Evolutionary conservation across 2,329 filamentous ascomycete species (phyloP).

Genomic region (Hirsutella thompsonii): DNA sequence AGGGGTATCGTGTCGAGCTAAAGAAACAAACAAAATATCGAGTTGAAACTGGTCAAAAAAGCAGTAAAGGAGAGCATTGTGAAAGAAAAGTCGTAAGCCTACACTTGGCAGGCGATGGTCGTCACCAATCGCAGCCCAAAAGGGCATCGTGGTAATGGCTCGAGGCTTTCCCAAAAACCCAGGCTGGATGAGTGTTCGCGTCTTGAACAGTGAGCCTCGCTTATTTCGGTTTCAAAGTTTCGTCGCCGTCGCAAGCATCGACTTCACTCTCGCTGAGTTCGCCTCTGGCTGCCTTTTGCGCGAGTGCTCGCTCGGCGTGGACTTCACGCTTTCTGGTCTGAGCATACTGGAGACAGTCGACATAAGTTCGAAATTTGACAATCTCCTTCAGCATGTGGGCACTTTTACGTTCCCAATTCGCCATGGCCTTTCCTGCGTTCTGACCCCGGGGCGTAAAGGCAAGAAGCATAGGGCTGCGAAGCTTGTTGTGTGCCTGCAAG

Average conservation of each 20-base stretch:
- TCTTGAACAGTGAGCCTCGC: too few species aligned
- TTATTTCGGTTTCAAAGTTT: constrained; percentile 17
- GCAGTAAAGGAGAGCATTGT: too few species aligned
- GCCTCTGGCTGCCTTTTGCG: constrained; percentile 33
- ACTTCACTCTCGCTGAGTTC: constrained; percentile 28
- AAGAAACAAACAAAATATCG: not conserved
- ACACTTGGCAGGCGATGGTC: too few species aligned
- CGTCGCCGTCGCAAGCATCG: constrained; percentile 17
- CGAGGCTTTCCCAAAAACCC: too few species aligned
- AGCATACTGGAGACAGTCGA: constrained; percentile 68
- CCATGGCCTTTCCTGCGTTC: constrained; percentile 75
- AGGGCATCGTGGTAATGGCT: too few species aligned
- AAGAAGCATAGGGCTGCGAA: constrained; percentile 75
- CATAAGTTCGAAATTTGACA: constrained; percentile 93
- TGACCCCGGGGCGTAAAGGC: constrained; percentile 77
- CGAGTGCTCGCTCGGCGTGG: constrained; percentile 45
- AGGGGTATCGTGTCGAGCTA: constrained; percentile 2
- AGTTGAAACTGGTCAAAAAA: not conserved
- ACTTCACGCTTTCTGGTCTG: constrained; percentile 58
- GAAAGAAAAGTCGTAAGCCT: too few species aligned
- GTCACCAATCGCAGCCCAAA: too few species aligned
- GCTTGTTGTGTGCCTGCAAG: constrained; percentile 73
- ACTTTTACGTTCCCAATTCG: constrained; percentile 95
- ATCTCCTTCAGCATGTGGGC: constrained; percentile 85
- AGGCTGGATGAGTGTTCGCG: too few species aligned